Evolutionary conservation across 495 filamentous ascomycete species (phyloP).

Genomic region (Annulohypoxylon nitens): DNA sequence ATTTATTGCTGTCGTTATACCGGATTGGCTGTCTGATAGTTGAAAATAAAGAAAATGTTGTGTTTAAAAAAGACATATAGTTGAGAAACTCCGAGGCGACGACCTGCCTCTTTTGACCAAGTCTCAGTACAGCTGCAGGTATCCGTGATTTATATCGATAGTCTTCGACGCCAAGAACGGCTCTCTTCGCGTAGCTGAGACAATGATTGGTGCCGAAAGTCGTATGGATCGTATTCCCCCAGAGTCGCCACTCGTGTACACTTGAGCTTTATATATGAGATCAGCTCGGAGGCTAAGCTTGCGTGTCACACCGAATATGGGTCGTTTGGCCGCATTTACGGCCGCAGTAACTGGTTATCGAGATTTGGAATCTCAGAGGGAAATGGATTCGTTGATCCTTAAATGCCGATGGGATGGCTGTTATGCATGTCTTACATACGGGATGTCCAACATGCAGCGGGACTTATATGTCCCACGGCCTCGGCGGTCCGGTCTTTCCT

Average conservation of each 20-base stretch:
- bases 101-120: neutral
- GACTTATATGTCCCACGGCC: constrained; percentile 32
- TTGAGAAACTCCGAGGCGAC: neutral
- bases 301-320: constrained; percentile 38
- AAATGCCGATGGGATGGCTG: constrained; percentile 35
- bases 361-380: constrained; percentile 30
- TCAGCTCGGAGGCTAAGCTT: constrained; percentile 27
- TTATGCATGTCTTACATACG: constrained; percentile 40
- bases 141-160: constrained; percentile 1
- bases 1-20: constrained; percentile 26
- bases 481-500: constrained; percentile 22
- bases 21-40: constrained; percentile 4
- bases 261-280: constrained; percentile 13
- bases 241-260: constrained; percentile 1
- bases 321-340: constrained; percentile 26
- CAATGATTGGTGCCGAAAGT: constrained; percentile 7
- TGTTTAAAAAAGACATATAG: neutral
- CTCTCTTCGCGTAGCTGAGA: neutral
- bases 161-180: neutral
- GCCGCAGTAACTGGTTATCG: constrained; percentile 30
- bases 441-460: constrained; percentile 24
- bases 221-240: neutral
- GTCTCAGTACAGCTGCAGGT: neutral
- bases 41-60: constrained; percentile 6
- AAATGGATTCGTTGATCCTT: constrained; percentile 35